These are phyloP conservation scores for Alternaria brassicicola DNA, from an alignment of 2,329 filamentous ascomycete genomes.

Conservation along the genomic window DNA sequence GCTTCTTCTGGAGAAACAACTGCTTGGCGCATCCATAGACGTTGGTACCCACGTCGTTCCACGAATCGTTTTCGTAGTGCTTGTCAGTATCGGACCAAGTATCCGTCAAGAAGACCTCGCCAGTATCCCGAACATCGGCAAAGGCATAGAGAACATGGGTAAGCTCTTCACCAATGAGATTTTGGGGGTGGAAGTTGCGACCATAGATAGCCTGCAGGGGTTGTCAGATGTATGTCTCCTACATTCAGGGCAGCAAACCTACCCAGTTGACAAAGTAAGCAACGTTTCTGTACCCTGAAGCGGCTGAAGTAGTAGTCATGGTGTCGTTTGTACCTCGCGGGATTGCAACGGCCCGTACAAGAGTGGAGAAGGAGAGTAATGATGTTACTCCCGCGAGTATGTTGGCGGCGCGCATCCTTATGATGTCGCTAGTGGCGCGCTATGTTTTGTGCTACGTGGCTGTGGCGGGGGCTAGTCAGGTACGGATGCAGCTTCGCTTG, in stretches of 20 bases:
- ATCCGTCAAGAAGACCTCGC: constrained; percentile 48
- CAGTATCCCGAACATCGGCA: constrained; percentile 47
- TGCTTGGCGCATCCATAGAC: constrained; percentile 49
- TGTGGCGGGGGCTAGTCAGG: constrained; percentile 28
- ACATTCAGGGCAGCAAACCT: constrained; percentile 7
- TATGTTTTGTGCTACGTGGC: constrained; percentile 29
- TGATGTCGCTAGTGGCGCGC: constrained; percentile 30
- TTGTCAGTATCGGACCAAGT: constrained; percentile 48
- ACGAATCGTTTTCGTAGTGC: constrained; percentile 47
- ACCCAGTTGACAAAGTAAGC: constrained; percentile 51
- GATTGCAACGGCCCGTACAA: constrained; percentile 30
- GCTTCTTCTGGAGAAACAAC: constrained; percentile 46
- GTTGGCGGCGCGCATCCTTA: constrained; percentile 28
- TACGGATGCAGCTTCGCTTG: constrained; percentile 20
- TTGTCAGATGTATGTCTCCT: constrained; percentile 5
- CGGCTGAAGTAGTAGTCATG: constrained; percentile 22
- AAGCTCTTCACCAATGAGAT: constrained; percentile 41
- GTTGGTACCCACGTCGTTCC: constrained; percentile 49
- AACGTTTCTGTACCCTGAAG: constrained; percentile 45
- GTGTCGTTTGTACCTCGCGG: constrained; percentile 19
- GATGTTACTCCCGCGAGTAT: constrained; percentile 30
- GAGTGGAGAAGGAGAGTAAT: constrained; percentile 27
- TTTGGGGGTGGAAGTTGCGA: constrained; percentile 45
- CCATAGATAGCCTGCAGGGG: constrained; percentile 46
- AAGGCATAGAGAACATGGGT: constrained; percentile 50